Base-by-base conservation (phyloP, 257 asterid species). In the Salvia splendens region DNA sequence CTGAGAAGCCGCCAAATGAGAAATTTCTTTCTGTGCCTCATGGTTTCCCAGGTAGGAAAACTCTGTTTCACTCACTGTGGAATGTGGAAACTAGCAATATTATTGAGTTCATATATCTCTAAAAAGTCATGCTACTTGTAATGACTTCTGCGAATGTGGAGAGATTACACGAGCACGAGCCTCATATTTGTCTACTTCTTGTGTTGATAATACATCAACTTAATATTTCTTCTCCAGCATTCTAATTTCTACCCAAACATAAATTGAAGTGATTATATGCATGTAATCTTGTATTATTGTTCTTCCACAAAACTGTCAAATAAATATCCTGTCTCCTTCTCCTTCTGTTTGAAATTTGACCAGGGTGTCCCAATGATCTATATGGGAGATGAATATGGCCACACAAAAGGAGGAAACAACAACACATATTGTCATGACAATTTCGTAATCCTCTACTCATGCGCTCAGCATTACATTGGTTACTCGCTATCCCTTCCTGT, bases 371-470 rank as follows among this genome's bases (percentile, higher is more conserved):
- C 99, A 49, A 88, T 94, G 99, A 73, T 94, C 77, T 75, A 79
- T 69, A 94, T 94, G 99, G 99, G 99, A 4, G 99, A 88, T 74
- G 99, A 94, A 73, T 94, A 91, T 71, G 97, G 96, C 63, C 99
- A 94, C 80, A 86, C 97, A 5, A 94, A 94, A 81, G 96, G 99
- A 53, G 99, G 99, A 76, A 94, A 94, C 83, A 94, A 94, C 89
- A 94, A 94, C 69, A 85, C 96, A 12, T 91, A 94, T 78, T 94
- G 97, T 86, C 97, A 88, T 24, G 95, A 94, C 80, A 94, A 91
- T 69, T 85, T 78, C 69, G 97, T 92, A 89, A 69, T 59, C 8
- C 53, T 71, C 75, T 73, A 35, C 43, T 65, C 60, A 12, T 6
- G 15, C 64, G 4, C 74, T 60, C 46, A 5, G 67, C 52, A 61